Percentiles rank a stretch among this genome's conserved stretches.
phyloP scores from a whole-genome alignment of 202 grass and related monocot species.

The Schoenoplectus tabernaemontani region DNA sequence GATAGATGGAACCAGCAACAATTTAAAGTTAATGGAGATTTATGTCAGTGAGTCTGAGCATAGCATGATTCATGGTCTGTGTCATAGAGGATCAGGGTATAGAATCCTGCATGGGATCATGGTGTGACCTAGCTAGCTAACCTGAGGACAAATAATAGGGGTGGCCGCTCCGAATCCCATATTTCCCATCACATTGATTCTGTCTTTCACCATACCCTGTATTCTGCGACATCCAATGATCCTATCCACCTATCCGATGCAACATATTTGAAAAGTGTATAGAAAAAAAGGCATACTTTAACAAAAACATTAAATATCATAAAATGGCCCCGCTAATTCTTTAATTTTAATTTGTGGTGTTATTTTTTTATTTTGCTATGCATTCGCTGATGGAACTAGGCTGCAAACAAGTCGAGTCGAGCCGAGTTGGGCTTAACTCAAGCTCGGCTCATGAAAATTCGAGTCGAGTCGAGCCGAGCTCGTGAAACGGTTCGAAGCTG shows the following conservation, averaged over 20 bases:
- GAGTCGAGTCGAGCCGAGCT: no score
- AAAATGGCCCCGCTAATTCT: not conserved
- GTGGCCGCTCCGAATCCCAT: not conserved
- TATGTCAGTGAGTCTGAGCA: no score
- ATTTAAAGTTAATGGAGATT: not conserved
- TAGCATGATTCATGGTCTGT: not conserved
- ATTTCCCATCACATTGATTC: slow-evolving; percentile 10
- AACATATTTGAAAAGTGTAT: not conserved
- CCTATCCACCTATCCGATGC: not conserved
- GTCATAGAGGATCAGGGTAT: not conserved
- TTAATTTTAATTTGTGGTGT: no score
- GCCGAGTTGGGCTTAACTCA: no score
- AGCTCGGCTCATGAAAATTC: no score
- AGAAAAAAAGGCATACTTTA: no score
- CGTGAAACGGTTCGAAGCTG: no score
- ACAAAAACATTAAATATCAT: not conserved
- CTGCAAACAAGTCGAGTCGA: no score
- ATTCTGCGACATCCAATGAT: not conserved
- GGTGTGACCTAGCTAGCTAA: not conserved
- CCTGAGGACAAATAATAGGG: not conserved
- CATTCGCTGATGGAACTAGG: no score
- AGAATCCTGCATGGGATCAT: not conserved
- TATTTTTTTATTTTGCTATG: no score
- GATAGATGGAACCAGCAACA: not conserved
- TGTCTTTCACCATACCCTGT: not conserved